Evolutionary conservation across 192 early-diverging fungal species (phyloP).

Genomic region (Coemansia sp.): DNA sequence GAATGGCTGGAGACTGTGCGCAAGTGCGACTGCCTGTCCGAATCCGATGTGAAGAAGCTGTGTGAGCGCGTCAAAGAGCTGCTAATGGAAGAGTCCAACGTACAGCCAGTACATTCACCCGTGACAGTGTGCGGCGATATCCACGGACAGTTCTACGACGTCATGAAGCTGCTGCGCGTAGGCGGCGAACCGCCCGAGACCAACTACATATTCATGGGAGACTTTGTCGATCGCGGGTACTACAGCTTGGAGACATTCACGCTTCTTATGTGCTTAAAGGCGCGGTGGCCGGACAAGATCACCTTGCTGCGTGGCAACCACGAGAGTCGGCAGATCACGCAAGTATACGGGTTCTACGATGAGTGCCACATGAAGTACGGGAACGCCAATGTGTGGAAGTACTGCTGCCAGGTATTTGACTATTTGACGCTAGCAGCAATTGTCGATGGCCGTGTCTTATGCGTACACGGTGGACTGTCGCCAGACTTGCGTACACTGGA

Average conservation of each 20-base stretch:
- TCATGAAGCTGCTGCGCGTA: slow-evolving; percentile 93
- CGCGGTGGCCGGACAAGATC: slow-evolving; percentile 96
- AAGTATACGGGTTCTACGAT: slow-evolving; percentile 96
- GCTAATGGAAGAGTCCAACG: slow-evolving; percentile 98
- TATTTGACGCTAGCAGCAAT: slow-evolving; percentile 88
- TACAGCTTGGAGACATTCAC: slow-evolving; percentile 97
- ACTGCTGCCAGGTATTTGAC: slow-evolving; percentile 96
- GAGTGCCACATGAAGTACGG: slow-evolving; percentile 92
- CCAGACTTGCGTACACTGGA: slow-evolving; percentile 91
- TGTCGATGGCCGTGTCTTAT: slow-evolving; percentile 88
- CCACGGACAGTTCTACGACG: slow-evolving; percentile 97
- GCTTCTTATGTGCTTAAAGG: slow-evolving; percentile 89
- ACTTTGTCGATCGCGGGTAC: slow-evolving; percentile 98
- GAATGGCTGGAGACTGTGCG: slow-evolving; percentile 94
- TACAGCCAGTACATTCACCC: slow-evolving; percentile 93
- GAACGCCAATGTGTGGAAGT: slow-evolving; percentile 84
- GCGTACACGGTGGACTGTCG: slow-evolving; percentile 96
- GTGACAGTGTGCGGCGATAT: slow-evolving; percentile 99
- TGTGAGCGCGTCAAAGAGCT: slow-evolving; percentile 99
- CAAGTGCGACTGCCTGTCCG: slow-evolving; percentile 91
- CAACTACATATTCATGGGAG: slow-evolving; percentile 99
- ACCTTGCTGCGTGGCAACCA: slow-evolving; percentile 95
- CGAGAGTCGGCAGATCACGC: slow-evolving; percentile 95
- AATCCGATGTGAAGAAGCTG: slow-evolving; percentile 94
- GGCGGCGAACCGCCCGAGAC: slow-evolving; percentile 93